Conservation (phyloP, 108 stramenopile genomes). For the Discostella stelligeroides region DNA sequence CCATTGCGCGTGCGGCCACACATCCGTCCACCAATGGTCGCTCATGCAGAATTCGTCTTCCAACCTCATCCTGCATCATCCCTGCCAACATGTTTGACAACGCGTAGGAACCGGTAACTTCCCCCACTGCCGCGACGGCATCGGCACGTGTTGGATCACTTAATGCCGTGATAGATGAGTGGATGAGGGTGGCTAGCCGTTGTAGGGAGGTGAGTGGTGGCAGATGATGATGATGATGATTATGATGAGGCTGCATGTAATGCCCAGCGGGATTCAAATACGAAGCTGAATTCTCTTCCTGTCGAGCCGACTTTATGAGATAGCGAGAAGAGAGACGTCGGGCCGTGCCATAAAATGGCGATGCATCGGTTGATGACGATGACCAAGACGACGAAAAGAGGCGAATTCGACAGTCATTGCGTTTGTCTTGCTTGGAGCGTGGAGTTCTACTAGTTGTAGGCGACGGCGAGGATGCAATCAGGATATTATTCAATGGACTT, state of each 20-base stretch:
- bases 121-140: conserved; percentile 93
- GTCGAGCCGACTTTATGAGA: background rate
- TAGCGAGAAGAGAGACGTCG: conserved; percentile 39
- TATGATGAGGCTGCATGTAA: background rate
- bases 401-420: too few relatives aligned
- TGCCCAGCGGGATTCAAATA: background rate
- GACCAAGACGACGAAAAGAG: conserved; percentile 5
- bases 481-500: too few relatives aligned
- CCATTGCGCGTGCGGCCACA: conserved; percentile 35
- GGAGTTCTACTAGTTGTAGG: too few relatives aligned
- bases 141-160: conserved; percentile 89
- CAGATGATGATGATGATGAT: conserved; percentile 1
- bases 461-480: too few relatives aligned
- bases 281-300: too few relatives aligned
- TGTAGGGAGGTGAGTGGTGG: conserved; percentile 41
- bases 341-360: conserved; percentile 33
- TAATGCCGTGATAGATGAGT: conserved; percentile 83
- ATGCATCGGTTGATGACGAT: background rate
- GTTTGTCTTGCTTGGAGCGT: too few relatives aligned
- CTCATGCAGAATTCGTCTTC: conserved; percentile 67
- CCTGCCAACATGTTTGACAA: conserved; percentile 62
- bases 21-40: conserved; percentile 72
- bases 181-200: conserved; percentile 64
- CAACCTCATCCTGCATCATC: conserved; percentile 61
- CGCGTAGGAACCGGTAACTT: conserved; percentile 83